phyloP scores from a whole-genome alignment of 2,329 filamentous ascomycete genomes.

The Elsinoe necatrix region DNA sequence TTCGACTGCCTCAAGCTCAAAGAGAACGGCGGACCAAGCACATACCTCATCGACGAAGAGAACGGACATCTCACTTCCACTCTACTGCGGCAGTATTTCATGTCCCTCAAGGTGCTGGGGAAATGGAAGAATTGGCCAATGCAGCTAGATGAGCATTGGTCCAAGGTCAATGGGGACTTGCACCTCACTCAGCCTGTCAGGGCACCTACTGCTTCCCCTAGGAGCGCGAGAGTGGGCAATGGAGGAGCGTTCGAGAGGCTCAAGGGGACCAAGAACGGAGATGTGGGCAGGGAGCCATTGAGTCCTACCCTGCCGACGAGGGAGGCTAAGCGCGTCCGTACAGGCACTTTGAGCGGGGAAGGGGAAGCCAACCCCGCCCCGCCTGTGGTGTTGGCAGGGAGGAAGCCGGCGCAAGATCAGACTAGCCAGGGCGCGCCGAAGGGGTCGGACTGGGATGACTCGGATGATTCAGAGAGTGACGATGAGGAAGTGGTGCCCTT shows the following conservation, averaged over 20 bases:
- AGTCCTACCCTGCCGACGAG: conserved; percentile 7
- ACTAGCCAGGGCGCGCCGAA: not conserved
- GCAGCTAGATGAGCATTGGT: conserved; percentile 57
- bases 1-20: conserved; percentile 68
- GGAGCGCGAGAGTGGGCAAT: not conserved
- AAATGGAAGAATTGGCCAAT: conserved; percentile 66
- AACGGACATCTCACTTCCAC: conserved; percentile 79
- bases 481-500: conserved; percentile 33
- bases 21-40: conserved; percentile 64
- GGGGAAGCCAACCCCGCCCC: conserved; percentile 17
- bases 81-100: conserved; percentile 83
- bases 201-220: conserved; percentile 20
- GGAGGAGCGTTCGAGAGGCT: not conserved
- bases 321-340: not conserved
- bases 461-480: conserved; percentile 16
- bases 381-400: conserved; percentile 3
- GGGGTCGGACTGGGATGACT: conserved; percentile 12
- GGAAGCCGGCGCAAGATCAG: conserved; percentile 15
- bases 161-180: conserved; percentile 53
- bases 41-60: conserved; percentile 76
- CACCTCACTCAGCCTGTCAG: conserved; percentile 41
- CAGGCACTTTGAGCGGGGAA: not conserved
- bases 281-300: conserved; percentile 15
- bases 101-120: conserved; percentile 72
- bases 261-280: not conserved